Base-by-base conservation (phyloP, 805 yeast genomes). In the Brettanomyces bruxellensis region DNA sequence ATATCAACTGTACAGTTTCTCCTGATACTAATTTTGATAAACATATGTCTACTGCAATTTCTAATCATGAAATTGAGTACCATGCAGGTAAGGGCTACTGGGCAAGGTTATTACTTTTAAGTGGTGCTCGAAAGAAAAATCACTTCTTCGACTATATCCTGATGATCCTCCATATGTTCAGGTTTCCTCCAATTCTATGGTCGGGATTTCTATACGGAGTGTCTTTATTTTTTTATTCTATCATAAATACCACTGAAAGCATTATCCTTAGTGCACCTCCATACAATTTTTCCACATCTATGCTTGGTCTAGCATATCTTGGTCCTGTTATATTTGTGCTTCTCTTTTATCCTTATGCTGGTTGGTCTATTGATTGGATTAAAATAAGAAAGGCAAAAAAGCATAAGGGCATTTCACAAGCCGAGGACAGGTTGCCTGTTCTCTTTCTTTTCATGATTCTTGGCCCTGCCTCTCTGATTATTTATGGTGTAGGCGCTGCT, bases 401-500 rank as follows among this genome's bases (percentile, higher is more conserved):
- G 38, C 72, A 73, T 53, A 64, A 67, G 30, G 84, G 85, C 40
- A 45, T 72, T 3, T 71, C 80, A 3, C 71, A 72, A 44, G 78
- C 85, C 0, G 85, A 80, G 54, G 76, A 73, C 51, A 65, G 85
- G 50, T 64, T 79, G n/a, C 78, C 80, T 79, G 71, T 73, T 13
- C 53, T 76, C 51, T 46, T 64, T 3, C 59, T 71, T 6, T 75
- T 72, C 49, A 64, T 68, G 55, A 61, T 80, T 35, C 53, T 79
- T 6, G 77, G 79, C 4, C 81, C 81, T 1, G 68, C 70, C 0
- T 78, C 83, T 0, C 62, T 78, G 47, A 69, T 79, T 49, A 64
- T 82, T 13, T 79, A 81, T 72, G 87, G 87, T 42, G 72, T 79
- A 38, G 86, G 84, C 9, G 81, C 38, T 0, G 71, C 72, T 42